phyloP scores from a whole-genome alignment of 1,284 basidiomycete species.

The Anthracocystis panici-leucophaei region DNA sequence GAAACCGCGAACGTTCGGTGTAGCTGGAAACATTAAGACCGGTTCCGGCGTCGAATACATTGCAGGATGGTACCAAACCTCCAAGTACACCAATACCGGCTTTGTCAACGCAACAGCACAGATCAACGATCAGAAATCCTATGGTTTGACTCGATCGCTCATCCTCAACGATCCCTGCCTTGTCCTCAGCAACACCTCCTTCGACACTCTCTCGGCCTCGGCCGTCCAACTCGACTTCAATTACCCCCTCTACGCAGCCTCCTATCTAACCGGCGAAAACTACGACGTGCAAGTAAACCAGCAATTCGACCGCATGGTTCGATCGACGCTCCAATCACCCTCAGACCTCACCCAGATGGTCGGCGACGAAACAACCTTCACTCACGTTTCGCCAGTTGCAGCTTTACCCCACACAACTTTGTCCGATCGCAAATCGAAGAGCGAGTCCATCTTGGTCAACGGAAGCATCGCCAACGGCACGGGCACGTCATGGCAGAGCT shows the following conservation, averaged over 20 bases:
- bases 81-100: conserved; percentile 21
- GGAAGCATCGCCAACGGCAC: conserved; percentile 22
- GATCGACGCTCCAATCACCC: background rate
- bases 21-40: conserved; percentile 27
- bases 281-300: conserved; percentile 23
- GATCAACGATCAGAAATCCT: conserved; percentile 29
- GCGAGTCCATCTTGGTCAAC: conserved; percentile 14
- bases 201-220: no score
- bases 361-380: conserved; percentile 27
- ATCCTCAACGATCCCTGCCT: conserved; percentile 1
- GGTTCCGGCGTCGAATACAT: conserved; percentile 20
- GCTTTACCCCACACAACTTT: conserved; percentile 19
- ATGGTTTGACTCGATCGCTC: conserved; percentile 22
- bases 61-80: conserved; percentile 22
- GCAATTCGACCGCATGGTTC: conserved; percentile 21
- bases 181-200: no score
- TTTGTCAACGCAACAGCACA: conserved; percentile 32
- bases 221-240: conserved; percentile 29
- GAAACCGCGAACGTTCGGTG: conserved; percentile 17
- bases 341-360: conserved; percentile 8
- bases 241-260: conserved; percentile 30
- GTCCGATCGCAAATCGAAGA: conserved; percentile 6
- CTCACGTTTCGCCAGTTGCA: conserved; percentile 7
- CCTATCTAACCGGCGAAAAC: conserved; percentile 8
- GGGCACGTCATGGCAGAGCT: conserved; percentile 18